phyloP scores from a whole-genome alignment of 2,329 filamentous ascomycete genomes.

The Ustulina deusta region DNA sequence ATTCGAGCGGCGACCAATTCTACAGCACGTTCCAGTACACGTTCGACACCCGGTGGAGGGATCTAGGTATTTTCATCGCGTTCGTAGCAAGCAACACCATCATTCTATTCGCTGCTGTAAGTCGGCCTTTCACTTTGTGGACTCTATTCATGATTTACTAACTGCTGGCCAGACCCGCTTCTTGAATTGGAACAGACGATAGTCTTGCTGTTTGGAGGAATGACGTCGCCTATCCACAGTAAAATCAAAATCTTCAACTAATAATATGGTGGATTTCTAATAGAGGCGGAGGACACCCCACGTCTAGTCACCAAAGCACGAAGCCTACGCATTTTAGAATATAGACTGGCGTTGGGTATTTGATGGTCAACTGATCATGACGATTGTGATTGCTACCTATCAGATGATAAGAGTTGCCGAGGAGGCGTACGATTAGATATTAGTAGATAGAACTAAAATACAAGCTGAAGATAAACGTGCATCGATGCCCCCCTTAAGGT shows the following conservation, averaged over 20 bases:
- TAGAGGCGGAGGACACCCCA: constrained; percentile 22
- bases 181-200: constrained; percentile 66
- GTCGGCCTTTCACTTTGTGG: constrained; percentile 40
- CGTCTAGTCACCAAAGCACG: constrained; percentile 15
- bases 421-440: background rate
- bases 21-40: constrained; percentile 74
- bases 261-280: constrained; percentile 24
- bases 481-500: too few species aligned
- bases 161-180: constrained; percentile 58
- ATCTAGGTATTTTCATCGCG: constrained; percentile 80
- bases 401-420: background rate
- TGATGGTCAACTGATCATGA: constrained; percentile 8
- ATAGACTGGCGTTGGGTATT: constrained; percentile 32
- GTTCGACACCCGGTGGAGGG: constrained; percentile 80
- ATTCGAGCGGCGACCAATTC: constrained; percentile 83
- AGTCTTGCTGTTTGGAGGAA: constrained; percentile 30
- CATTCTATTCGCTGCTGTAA: constrained; percentile 66
- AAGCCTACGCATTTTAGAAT: constrained; percentile 24
- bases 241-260: background rate
- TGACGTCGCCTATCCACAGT: background rate
- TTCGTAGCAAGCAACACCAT: constrained; percentile 84
- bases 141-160: constrained; percentile 33
- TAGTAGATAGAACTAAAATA: constrained; percentile 15
- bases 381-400: constrained; percentile 11
- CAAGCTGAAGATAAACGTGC: background rate